Base-by-base conservation (phyloP, 352 stramenopile genomes). In the Thraustochytrium striatum region DNA sequence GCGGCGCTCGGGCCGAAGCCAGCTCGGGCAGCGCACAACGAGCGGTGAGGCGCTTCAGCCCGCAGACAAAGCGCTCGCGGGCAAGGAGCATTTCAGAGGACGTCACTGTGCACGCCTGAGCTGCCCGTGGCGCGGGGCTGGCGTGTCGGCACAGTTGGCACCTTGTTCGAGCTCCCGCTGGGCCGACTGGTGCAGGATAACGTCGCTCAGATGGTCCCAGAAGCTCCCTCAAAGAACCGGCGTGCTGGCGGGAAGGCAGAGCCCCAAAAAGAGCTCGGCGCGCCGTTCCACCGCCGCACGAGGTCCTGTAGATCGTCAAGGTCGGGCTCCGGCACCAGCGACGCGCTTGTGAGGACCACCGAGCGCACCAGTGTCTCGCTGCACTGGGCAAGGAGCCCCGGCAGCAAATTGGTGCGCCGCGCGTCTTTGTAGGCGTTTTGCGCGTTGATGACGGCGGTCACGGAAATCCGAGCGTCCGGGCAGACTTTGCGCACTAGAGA, bases 241-340 rank as follows among this genome's bases (percentile, higher is more conserved):
- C n/a, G n/a, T n/a, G n/a, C n/a, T n/a, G n/a, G n/a, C n/a, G n/a
- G n/a, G n/a, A n/a, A n/a, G n/a, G n/a, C n/a, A n/a, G n/a, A n/a
- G n/a, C n/a, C n/a, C n/a, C n/a, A 30, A 58, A n/a, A 70, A 70
- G 30, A 75, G 8, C 8, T 75, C 65, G 52, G 65, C 65, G 25
- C 50, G 32, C 1, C 41, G 36, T 75, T 75, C 65, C 65, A 75
- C 2, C 43, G 47, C 5, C 65, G 65, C 28, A 75, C 11, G 19
- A 39, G 65, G 11, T 30, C 11, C 65, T 75, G 65, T 2, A 75
- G 9, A 9, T 25, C 9, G 50, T 75, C 65, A 8, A 38, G n/a
- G 11, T 7, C 35, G 16, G 44, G 19, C 7, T 75, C 65, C 32
- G 65, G 33, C 30, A 75, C 65, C 5, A 62, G 41, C 16, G n/a